phyloP scores from a whole-genome alignment of 495 filamentous ascomycete genomes.

The Amphirosellinia nigrospora region DNA sequence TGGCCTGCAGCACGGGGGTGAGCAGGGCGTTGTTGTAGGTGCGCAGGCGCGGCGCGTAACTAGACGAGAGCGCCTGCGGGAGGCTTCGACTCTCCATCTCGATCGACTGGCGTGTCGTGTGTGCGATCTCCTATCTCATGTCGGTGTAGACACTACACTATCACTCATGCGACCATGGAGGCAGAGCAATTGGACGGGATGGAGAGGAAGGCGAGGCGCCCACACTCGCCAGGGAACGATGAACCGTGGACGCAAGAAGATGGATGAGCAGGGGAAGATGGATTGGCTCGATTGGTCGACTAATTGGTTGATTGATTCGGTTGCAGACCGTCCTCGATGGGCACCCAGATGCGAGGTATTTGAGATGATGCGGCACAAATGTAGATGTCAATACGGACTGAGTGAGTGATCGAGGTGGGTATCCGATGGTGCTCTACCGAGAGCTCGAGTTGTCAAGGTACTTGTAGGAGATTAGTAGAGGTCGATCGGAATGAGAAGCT shows the following conservation, averaged over 20 bases:
- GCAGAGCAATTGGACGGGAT: neutral
- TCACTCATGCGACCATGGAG: neutral
- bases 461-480: neutral
- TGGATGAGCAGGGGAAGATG: neutral
- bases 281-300: neutral
- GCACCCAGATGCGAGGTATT: neutral
- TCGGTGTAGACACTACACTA: neutral
- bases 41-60: conserved; percentile 89
- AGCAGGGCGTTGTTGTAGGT: conserved; percentile 92
- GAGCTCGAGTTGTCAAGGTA: too few relatives aligned
- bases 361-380: neutral
- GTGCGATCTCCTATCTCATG: conserved; percentile 29
- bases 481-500: neutral
- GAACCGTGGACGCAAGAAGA: neutral
- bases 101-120: conserved; percentile 5
- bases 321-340: neutral
- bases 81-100: conserved; percentile 52
- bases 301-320: too few relatives aligned
- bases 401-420: neutral
- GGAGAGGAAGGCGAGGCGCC: neutral
- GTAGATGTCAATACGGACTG: neutral
- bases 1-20: conserved; percentile 79
- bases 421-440: neutral
- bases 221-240: neutral
- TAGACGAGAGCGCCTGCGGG: conserved; percentile 87